Percentiles rank a stretch among this genome's conserved stretches.
Conservation (phyloP, 225 moss, liverwort and hornwort genomes). For the Thuidium tamariscinum region DNA sequence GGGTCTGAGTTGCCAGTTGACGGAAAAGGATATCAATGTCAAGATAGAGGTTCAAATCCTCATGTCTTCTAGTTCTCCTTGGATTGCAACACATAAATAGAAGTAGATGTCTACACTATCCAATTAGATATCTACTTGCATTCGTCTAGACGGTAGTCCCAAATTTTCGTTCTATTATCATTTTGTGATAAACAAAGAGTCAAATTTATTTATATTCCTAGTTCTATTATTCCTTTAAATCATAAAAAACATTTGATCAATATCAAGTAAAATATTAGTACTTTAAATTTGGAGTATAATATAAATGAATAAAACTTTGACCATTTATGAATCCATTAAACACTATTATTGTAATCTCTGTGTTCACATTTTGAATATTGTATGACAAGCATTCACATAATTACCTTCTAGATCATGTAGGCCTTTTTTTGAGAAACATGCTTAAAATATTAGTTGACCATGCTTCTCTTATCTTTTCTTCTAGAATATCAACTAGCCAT, state of each 20-base stretch:
- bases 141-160: background rate
- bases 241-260: background rate
- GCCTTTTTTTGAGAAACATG: no score
- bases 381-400: no score
- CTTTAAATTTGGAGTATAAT: background rate
- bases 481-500: no score
- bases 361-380: no score
- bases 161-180: background rate
- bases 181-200: background rate
- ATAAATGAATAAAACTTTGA: background rate
- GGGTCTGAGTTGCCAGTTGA: background rate
- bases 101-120: background rate
- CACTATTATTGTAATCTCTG: no score
- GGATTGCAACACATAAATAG: fast-evolving
- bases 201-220: background rate
- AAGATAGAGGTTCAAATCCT: fast-evolving
- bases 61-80: background rate
- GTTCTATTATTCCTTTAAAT: background rate
- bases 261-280: background rate
- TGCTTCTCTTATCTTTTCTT: no score
- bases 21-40: background rate
- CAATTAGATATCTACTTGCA: background rate
- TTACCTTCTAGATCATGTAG: no score
- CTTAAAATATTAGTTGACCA: no score
- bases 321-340: no score